Evolutionary conservation across 768 basidiomycete genomes (phyloP), one percentile per base, ranked within the genome.

Genomic region (Bullera alba): DNA sequence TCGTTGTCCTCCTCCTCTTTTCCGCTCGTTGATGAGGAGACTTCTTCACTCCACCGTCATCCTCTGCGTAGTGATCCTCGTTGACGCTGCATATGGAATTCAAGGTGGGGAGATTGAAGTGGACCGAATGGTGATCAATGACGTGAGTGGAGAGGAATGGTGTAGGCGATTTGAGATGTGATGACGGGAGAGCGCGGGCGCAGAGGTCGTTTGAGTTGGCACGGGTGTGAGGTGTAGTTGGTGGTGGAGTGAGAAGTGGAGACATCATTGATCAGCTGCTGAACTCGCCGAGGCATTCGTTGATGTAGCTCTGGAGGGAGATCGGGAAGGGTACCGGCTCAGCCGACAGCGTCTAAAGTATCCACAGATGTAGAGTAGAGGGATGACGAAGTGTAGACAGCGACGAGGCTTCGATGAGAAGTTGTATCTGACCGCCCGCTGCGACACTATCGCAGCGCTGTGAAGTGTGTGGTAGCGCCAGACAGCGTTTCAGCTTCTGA

Each of bases 241-340:
- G 64, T 19, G 64, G 61, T 14, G 60, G 64, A 46, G 63, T 65
- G 23, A 61, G 41, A 36, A 57, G 61, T n/a, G 46, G 38, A 34
- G 32, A 34, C 10, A 34, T 34, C 32, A n/a, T n/a, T 34, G 32
- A 34, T 34, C 32, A 34, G 32, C 32, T 8, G n/a, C n/a, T 34
- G 32, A 8, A 34, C n/a, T 8, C 17, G 42, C n/a, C n/a, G n/a
- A n/a, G n/a, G n/a, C n/a, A n/a, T n/a, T n/a, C n/a, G n/a, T n/a
- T n/a, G n/a, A n/a, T n/a, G n/a, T n/a, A n/a, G n/a, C n/a, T n/a
- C n/a, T n/a, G n/a, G n/a, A n/a, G n/a, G n/a, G n/a, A n/a, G n/a
- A n/a, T n/a, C n/a, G n/a, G n/a, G n/a, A n/a, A n/a, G n/a, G n/a
- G n/a, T n/a, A n/a, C n/a, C n/a, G n/a, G n/a, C n/a, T n/a, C n/a